phyloP scores from a whole-genome alignment of 257 asterid genomes.

The Gentiana macrophylla region DNA sequence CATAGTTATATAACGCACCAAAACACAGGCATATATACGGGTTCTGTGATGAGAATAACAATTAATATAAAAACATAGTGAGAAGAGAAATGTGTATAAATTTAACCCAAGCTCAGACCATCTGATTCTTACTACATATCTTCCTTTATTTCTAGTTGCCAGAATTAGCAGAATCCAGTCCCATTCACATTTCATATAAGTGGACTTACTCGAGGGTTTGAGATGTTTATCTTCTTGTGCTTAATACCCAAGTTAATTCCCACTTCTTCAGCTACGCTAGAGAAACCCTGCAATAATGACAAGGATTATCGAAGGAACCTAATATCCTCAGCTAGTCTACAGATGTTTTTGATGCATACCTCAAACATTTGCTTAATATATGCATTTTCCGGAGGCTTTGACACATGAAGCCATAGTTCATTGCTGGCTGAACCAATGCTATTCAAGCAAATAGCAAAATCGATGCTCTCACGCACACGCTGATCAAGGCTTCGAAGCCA shows the following conservation, averaged over 20 bases:
- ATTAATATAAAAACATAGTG: no score
- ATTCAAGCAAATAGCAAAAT: slow-evolving; percentile 90
- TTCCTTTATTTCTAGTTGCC: no score
- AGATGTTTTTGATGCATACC: slow-evolving; percentile 23
- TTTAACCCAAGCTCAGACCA: no score
- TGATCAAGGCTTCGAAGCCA: slow-evolving; percentile 93
- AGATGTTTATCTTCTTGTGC: slow-evolving; percentile 97
- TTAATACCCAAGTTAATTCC: slow-evolving; percentile 78
- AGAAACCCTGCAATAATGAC: slow-evolving; percentile 58
- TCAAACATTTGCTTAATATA: slow-evolving; percentile 80
- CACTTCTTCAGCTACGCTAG: slow-evolving; percentile 64
- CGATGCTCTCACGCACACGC: slow-evolving; percentile 81
- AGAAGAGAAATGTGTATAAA: no score
- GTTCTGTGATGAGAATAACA: no score
- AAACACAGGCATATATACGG: slow-evolving; percentile 6
- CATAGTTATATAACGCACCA: slow-evolving; percentile 15
- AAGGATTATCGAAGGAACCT: slow-evolving; percentile 2
- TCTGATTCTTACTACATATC: no score
- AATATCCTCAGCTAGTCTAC: neutral
- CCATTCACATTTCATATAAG: neutral
- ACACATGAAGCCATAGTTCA: slow-evolving; percentile 75
- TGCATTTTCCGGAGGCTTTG: slow-evolving; percentile 86
- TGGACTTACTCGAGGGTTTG: slow-evolving; percentile 81
- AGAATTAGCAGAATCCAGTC: no score
- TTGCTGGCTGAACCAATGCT: slow-evolving; percentile 58